A percentile compares a stretch with the other conserved stretches of the same genome.
Conservation (phyloP, 805 yeast genomes). For the Wickerhamomyces bisporus region DNA sequence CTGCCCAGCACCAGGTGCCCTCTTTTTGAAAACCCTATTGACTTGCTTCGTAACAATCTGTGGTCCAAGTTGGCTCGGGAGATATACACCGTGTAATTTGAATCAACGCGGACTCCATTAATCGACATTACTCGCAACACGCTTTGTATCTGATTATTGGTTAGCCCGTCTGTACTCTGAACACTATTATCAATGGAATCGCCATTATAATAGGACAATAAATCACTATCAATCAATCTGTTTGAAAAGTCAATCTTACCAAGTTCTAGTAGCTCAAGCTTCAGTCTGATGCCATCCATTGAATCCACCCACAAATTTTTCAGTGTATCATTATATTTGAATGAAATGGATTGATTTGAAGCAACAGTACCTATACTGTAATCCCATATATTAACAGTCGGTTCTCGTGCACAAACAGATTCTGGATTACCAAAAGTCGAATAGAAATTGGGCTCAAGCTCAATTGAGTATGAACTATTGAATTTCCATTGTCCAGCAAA, state of each 20-base stretch:
- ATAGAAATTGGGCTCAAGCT: constrained; percentile 11
- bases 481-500: constrained; percentile 10
- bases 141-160: constrained; percentile 8
- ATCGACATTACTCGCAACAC: constrained; percentile 16
- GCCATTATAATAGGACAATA: constrained; percentile 6
- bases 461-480: constrained; percentile 5
- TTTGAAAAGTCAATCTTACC: constrained; percentile 39
- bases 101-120: constrained; percentile 18
- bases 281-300: constrained; percentile 38
- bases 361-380: constrained; percentile 12
- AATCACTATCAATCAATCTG: constrained; percentile 24
- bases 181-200: constrained; percentile 3
- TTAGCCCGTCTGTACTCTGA: constrained; percentile 9
- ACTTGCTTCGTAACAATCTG: not conserved
- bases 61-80: constrained; percentile 1
- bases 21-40: constrained; percentile 3
- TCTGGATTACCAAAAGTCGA: constrained; percentile 2
- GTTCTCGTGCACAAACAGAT: constrained; percentile 10
- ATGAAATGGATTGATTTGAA: not conserved
- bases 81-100: constrained; percentile 7
- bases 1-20: constrained; percentile 4
- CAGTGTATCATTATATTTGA: not conserved
- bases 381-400: constrained; percentile 8
- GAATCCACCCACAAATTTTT: constrained; percentile 13
- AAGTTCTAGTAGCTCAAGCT: constrained; percentile 39